Percentiles rank a stretch among this genome's conserved stretches.
Evolutionary conservation across 2,329 filamentous ascomycete species (phyloP).

Genomic region (Claviceps spartinae): DNA sequence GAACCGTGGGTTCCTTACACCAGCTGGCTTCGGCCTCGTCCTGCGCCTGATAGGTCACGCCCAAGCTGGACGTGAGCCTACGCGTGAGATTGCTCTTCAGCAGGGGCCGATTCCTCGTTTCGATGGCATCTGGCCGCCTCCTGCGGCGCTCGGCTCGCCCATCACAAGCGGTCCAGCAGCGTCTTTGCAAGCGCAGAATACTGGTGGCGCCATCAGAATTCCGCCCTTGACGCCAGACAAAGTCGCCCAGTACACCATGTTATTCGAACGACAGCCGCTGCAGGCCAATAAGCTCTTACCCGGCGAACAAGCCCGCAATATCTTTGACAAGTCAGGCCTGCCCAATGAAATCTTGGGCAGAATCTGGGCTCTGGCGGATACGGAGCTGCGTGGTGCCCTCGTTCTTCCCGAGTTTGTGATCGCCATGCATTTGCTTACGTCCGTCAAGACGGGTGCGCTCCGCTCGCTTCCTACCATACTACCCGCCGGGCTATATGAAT

Average conservation of each 20-base stretch:
- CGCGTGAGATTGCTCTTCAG: slow-evolving; percentile 67
- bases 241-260: slow-evolving; percentile 70
- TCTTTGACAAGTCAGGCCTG: slow-evolving; percentile 85
- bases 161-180: slow-evolving; percentile 29
- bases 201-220: slow-evolving; percentile 65
- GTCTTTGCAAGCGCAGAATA: slow-evolving; percentile 40
- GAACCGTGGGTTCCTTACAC: slow-evolving; percentile 87
- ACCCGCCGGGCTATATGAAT: slow-evolving; percentile 79
- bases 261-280: slow-evolving; percentile 82
- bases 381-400: slow-evolving; percentile 78
- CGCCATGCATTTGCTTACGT: slow-evolving; percentile 92
- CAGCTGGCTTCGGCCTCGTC: slow-evolving; percentile 84
- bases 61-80: slow-evolving; percentile 73
- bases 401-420: slow-evolving; percentile 90
- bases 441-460: slow-evolving; percentile 73
- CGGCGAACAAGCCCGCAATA: slow-evolving; percentile 77
- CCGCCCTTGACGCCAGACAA: slow-evolving; percentile 81
- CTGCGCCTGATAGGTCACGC: slow-evolving; percentile 90
- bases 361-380: slow-evolving; percentile 93
- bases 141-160: slow-evolving; percentile 20
- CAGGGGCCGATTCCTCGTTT: slow-evolving; percentile 86
- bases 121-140: slow-evolving; percentile 47
- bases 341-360: slow-evolving; percentile 84
- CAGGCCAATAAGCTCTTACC: slow-evolving; percentile 55
- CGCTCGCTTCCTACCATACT: slow-evolving; percentile 67